A percentile compares a stretch with the other conserved stretches of the same genome.
Evolutionary conservation across 2,329 filamentous ascomycete genomes (phyloP).

Genomic region (Daldinia sp.): DNA sequence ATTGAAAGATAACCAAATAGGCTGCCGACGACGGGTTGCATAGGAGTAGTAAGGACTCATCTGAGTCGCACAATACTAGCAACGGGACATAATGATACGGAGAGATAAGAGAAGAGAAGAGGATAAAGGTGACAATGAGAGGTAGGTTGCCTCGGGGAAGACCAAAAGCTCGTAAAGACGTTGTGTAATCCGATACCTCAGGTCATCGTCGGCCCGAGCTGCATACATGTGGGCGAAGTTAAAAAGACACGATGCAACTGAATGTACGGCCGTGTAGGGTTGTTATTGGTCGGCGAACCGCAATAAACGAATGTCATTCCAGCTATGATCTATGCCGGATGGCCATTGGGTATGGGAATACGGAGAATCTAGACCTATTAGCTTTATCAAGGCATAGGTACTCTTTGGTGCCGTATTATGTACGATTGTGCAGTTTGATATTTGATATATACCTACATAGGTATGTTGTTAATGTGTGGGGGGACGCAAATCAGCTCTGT

Average conservation of each 20-base stretch:
- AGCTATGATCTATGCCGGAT: background rate
- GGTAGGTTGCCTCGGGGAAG: constrained; percentile 34
- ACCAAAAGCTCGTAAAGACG: constrained; percentile 36
- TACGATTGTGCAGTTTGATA: background rate
- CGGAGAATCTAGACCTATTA: constrained; percentile 4
- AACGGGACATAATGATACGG: constrained; percentile 21
- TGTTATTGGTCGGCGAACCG: constrained; percentile 28
- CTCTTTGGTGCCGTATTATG: background rate
- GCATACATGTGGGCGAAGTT: constrained; percentile 11
- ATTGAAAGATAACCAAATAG: constrained; percentile 17
- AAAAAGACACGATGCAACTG: constrained; percentile 29
- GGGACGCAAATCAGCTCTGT: constrained; percentile 24
- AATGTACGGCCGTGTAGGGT: constrained; percentile 13
- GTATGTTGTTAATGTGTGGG: constrained; percentile 21
- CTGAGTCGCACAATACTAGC: constrained; percentile 22
- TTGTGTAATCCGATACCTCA: constrained; percentile 31
- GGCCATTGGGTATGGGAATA: background rate
- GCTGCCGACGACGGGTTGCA: constrained; percentile 24
- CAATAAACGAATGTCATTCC: constrained; percentile 17
- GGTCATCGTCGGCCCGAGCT: constrained; percentile 26
- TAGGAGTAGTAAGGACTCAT: constrained; percentile 16
- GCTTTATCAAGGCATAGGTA: background rate
- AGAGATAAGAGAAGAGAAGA: constrained; percentile 12
- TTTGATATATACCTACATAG: constrained; percentile 7
- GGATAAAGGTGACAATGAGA: constrained; percentile 9